Evolutionary conservation across 805 yeast genomes (phyloP), one percentile per base, ranked within the genome.

Genomic region (Wickerhamomyces queroliae): DNA sequence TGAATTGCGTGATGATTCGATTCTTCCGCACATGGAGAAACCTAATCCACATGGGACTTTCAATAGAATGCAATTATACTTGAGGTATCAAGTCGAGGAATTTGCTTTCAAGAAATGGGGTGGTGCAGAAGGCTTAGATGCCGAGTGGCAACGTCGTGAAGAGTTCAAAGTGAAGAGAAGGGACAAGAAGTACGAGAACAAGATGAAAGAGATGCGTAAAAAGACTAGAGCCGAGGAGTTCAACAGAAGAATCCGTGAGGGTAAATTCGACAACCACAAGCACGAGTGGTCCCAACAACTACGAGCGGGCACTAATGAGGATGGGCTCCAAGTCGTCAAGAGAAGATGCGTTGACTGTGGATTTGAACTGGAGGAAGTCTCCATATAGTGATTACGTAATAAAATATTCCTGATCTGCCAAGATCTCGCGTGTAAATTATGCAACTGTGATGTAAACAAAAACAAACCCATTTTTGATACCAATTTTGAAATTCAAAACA

Each of bases 41-140:
- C 88, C 96, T 3, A 93, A 93, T 55, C 99, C 99, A 0, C 96
- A 93, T 60, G 80, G 80, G 2, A 83, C 88, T 1, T 93, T 79
- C 62, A 83, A 88, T 36, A 74, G 93, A 55, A 93, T 93, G 99
- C 95, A 90, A 70, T 68, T 93, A 40, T 93, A 80, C 63, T 62
- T 93, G 33, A 67, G 99, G 43, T 84, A 79, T 54, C 98, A 93
- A 53, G 88, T 93, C n/a, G 99, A 93, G 59, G 87, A 83, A 52
- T 86, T 72, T 62, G 95, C 98, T 0, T 86, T 81, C 65, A 82
- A 84, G 55, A 91, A 93, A 62, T 93, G 99, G 99, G 95, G 93
- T 1, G 83, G 95, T 1, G 74, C 81, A 9, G 96, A 88, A 40
- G 88, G 84, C 0, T 62, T 93, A 29, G 99, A 93, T 59, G 73